A percentile compares a stretch with the other conserved stretches of the same genome.
These are phyloP conservation scores for Aegilops longissima DNA, from an alignment of 176 grass and related monocot genomes.

Conservation along the genomic window DNA sequence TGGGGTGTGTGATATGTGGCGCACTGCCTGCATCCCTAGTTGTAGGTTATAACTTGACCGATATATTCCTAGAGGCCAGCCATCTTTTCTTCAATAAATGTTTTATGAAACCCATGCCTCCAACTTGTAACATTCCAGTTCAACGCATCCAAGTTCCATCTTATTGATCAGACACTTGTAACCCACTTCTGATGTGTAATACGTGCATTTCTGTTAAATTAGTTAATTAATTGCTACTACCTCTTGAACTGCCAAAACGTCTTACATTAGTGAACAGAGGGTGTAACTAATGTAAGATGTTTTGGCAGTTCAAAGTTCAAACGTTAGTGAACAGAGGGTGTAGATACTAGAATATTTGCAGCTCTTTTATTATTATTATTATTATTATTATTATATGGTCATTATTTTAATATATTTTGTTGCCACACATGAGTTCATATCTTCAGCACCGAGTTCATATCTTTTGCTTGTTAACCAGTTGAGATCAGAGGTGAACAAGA, in stretches of 20 bases:
- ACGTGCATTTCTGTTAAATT: neutral
- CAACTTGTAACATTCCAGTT: constrained; percentile 24
- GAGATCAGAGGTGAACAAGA: constrained; percentile 99
- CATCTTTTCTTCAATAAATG: neutral
- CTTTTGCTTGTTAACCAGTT: constrained; percentile 49
- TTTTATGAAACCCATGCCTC: neutral
- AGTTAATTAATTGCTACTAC: neutral
- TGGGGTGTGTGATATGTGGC: neutral
- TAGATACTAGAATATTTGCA: neutral
- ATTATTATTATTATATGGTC: neutral
- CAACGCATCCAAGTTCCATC: neutral
- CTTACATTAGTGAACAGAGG: too few relatives aligned
- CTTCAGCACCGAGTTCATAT: constrained; percentile 15
- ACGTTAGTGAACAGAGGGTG: too few relatives aligned
- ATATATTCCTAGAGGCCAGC: constrained; percentile 7
- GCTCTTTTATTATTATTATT: neutral
- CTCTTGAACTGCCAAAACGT: too few relatives aligned
- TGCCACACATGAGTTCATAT: constrained; percentile 3
- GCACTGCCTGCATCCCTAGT: neutral
- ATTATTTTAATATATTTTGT: constrained; percentile 1
- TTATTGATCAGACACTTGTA: neutral
- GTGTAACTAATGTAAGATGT: too few relatives aligned
- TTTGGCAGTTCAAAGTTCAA: too few relatives aligned
- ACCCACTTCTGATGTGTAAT: constrained; percentile 18
- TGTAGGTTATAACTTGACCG: neutral